A percentile compares a stretch with the other conserved stretches of the same genome.
These are phyloP conservation scores for Beauveria caledonica DNA, from an alignment of 2,329 filamentous ascomycete species.

Conservation along the genomic window DNA sequence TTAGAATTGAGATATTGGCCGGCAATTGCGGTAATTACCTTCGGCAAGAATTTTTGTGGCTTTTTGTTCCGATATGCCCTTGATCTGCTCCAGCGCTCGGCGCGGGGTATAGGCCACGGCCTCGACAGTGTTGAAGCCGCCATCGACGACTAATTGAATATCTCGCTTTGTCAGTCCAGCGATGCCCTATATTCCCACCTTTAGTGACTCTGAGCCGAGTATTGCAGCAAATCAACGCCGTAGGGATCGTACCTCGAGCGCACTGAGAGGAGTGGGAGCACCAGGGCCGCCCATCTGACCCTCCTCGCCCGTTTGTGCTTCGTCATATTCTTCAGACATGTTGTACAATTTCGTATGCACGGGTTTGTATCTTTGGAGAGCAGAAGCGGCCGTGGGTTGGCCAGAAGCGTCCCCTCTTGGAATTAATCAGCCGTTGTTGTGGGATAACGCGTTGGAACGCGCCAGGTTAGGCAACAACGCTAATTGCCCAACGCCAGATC, in stretches of 20 bases:
- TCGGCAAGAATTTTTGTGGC: constrained; percentile 85
- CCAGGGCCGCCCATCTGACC: constrained; percentile 70
- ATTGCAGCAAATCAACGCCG: neutral
- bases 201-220: constrained; percentile 11
- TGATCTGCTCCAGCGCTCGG: constrained; percentile 83
- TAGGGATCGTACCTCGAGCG: constrained; percentile 63
- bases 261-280: constrained; percentile 81
- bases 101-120: constrained; percentile 86
- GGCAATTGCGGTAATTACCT: constrained; percentile 41
- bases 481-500: constrained; percentile 5
- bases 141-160: constrained; percentile 86
- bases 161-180: constrained; percentile 89
- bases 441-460: constrained; percentile 10
- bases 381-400: neutral
- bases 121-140: constrained; percentile 91
- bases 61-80: constrained; percentile 96
- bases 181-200: constrained; percentile 53
- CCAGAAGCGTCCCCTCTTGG: neutral
- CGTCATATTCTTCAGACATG: constrained; percentile 55
- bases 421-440: constrained; percentile 9
- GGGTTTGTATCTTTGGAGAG: neutral
- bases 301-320: constrained; percentile 59
- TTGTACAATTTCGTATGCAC: constrained; percentile 3
- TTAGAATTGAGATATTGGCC: constrained; percentile 5
- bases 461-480: constrained; percentile 4